phyloP scores from a whole-genome alignment of 306 rosid species.

The Casuarina glauca region DNA sequence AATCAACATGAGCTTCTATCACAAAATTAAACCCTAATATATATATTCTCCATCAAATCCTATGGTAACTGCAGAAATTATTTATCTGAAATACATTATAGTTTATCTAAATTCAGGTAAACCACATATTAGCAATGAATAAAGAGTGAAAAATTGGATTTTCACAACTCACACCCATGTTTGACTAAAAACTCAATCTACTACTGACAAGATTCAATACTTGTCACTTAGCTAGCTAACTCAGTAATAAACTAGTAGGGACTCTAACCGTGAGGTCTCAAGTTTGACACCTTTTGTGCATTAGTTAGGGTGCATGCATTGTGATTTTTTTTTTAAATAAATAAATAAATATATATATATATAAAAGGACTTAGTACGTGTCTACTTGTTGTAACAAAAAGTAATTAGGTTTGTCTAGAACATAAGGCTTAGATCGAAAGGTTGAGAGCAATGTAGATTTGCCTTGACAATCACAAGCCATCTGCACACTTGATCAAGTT shows the following conservation, averaged over 20 bases:
- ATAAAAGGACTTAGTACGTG: not conserved
- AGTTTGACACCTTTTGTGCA: no score
- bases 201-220: not conserved
- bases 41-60: not conserved
- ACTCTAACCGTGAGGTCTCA: no score
- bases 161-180: not conserved
- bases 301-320: no score
- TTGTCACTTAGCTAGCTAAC: not conserved
- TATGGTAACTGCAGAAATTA: not conserved
- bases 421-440: not conserved
- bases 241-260: no score
- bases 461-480: not conserved
- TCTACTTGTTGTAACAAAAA: not conserved
- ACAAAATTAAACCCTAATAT: not conserved
- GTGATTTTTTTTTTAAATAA: no score
- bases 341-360: no score
- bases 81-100: not conserved
- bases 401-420: not conserved
- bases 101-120: not conserved
- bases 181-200: not conserved
- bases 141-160: not conserved
- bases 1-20: not conserved
- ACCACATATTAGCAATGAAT: not conserved
- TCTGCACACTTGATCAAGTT: not conserved
- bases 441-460: not conserved